These are phyloP conservation scores for Lactifluus subvellereus DNA, from an alignment of 768 basidiomycete species.

Conservation along the genomic window DNA sequence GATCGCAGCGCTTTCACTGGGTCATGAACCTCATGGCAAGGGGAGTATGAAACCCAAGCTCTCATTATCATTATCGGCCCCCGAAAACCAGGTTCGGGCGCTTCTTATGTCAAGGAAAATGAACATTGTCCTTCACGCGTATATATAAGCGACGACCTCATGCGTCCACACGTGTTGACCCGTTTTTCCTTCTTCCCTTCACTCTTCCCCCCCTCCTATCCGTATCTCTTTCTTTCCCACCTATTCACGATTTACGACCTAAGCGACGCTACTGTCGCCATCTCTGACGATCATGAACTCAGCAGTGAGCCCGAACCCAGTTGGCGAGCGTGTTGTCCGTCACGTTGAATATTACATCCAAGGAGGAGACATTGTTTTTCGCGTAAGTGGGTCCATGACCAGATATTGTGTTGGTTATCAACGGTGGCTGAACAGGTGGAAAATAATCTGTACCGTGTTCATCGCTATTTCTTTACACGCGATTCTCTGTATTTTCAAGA, in stretches of 20 bases:
- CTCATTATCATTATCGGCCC: constrained; percentile 14
- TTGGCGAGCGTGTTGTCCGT: constrained; percentile 26
- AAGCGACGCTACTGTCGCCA: constrained; percentile 10
- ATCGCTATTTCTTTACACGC: constrained; percentile 31
- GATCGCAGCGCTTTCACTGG: constrained; percentile 9
- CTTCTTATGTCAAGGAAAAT: constrained; percentile 12
- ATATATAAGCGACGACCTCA: constrained; percentile 25
- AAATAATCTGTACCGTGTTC: constrained; percentile 15
- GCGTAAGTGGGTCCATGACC: constrained; percentile 25
- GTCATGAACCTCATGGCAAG: constrained; percentile 14
- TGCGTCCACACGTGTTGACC: constrained; percentile 24
- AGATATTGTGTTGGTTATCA: neutral
- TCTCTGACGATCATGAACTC: constrained; percentile 20
- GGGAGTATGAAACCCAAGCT: constrained; percentile 1
- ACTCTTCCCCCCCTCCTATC: neutral
- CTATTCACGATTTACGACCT: constrained; percentile 12
- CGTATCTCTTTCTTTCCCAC: neutral
- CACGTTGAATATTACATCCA: constrained; percentile 44
- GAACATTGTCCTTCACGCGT: constrained; percentile 11
- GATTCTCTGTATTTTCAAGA: constrained; percentile 31
- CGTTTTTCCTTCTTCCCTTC: constrained; percentile 18
- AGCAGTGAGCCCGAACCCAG: constrained; percentile 13
- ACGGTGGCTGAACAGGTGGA: constrained; percentile 18
- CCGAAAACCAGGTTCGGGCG: constrained; percentile 10
- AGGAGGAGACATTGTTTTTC: constrained; percentile 44